Evolutionary conservation across 257 asterid species (phyloP).

Genomic region (Henckelia pumila): DNA sequence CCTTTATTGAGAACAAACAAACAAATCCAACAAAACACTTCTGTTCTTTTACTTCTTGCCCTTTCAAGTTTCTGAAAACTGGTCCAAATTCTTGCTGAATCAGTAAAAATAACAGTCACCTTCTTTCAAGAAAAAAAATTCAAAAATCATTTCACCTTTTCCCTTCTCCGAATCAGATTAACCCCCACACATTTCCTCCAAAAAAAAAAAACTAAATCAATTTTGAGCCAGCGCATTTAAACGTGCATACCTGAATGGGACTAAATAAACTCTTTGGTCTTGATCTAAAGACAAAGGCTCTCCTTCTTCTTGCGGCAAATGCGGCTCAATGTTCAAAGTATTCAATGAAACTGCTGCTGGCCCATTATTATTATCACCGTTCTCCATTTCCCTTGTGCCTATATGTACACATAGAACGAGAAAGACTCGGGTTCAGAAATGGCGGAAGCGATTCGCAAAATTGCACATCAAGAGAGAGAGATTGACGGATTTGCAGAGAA

Average conservation of each 20-base stretch:
- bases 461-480: constrained; percentile 38
- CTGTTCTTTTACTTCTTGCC: background rate
- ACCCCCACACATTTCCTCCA: background rate
- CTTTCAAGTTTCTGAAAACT: constrained; percentile 21
- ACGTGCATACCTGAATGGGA: constrained; percentile 66
- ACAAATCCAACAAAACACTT: constrained; percentile 19
- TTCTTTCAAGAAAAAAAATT: constrained; percentile 16
- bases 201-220: constrained; percentile 5
- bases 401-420: constrained; percentile 35
- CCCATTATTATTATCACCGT: constrained; percentile 28
- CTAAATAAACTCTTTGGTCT: constrained; percentile 80
- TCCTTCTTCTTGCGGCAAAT: constrained; percentile 37
- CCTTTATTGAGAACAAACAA: constrained; percentile 15
- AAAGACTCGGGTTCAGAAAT: constrained; percentile 55
- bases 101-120: constrained; percentile 23
- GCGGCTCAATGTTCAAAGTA: constrained; percentile 35
- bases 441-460: constrained; percentile 72
- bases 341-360: constrained; percentile 42
- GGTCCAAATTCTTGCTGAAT: constrained; percentile 22
- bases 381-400: constrained; percentile 43
- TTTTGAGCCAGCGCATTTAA: constrained; percentile 14
- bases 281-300: constrained; percentile 43
- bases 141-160: background rate
- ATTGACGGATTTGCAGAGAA: constrained; percentile 59
- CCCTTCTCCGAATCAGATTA: constrained; percentile 33